phyloP scores from a whole-genome alignment of 805 yeast species.

The Pichia paraexigua region DNA sequence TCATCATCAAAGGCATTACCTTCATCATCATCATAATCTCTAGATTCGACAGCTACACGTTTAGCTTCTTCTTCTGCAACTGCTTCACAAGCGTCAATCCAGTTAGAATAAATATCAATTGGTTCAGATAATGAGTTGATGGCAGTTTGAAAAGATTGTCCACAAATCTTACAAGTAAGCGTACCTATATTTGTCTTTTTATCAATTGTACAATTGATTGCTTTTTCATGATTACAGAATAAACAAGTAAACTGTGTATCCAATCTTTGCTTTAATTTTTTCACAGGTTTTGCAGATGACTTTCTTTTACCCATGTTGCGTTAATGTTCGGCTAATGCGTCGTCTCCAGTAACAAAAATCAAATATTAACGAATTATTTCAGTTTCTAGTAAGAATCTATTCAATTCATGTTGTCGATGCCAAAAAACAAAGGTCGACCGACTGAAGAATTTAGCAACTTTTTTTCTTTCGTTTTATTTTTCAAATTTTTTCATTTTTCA shows the following conservation, averaged over 20 bases:
- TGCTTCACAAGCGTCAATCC: conserved; percentile 96
- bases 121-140: conserved; percentile 82
- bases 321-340: not conserved
- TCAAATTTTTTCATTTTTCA: not conserved
- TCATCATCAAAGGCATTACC: conserved; percentile 10
- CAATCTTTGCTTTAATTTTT: conserved; percentile 67
- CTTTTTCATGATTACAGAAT: conserved; percentile 91
- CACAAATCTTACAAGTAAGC: conserved; percentile 85
- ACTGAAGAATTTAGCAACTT: not conserved
- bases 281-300: conserved; percentile 75
- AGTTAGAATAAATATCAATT: conserved; percentile 90
- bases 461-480: too few species aligned
- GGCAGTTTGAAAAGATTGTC: conserved; percentile 84
- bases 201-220: conserved; percentile 82
- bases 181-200: conserved; percentile 80
- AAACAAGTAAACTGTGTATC: conserved; percentile 84
- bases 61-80: conserved; percentile 57
- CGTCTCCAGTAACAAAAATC: too few species aligned
- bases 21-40: conserved; percentile 8
- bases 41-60: conserved; percentile 10
- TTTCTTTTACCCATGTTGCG: conserved; percentile 46
- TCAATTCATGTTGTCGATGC: not conserved
- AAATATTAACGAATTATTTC: too few species aligned
- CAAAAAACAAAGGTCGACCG: not conserved
- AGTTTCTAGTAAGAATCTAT: not conserved